phyloP scores from a whole-genome alignment of 257 asterid genomes.

The Jaltomata sinuosa region DNA sequence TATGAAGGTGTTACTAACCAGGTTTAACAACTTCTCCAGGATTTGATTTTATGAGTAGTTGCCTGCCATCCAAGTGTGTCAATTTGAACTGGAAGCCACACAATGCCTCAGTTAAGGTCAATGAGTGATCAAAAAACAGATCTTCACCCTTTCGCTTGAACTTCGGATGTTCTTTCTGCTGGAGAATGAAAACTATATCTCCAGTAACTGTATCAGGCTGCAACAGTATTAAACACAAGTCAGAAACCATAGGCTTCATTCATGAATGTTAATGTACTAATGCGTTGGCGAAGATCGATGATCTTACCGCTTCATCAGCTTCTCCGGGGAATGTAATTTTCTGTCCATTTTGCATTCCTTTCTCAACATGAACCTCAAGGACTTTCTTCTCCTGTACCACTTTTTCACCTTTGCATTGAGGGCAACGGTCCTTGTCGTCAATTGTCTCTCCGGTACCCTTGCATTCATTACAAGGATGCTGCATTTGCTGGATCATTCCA shows the following conservation, averaged over 20 bases:
- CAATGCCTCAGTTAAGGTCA: slow-evolving; percentile 50
- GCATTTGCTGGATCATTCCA: slow-evolving; percentile 77
- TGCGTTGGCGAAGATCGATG: not conserved
- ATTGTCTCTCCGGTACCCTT: slow-evolving; percentile 67
- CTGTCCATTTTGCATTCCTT: slow-evolving; percentile 72
- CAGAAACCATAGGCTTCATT: not conserved
- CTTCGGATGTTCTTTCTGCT: slow-evolving; percentile 62
- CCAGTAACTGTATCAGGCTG: slow-evolving; percentile 69
- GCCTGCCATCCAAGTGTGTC: slow-evolving; percentile 55
- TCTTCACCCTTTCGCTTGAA: slow-evolving; percentile 65
- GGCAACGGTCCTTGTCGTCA: slow-evolving; percentile 49
- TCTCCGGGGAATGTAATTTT: slow-evolving; percentile 69
- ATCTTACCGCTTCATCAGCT: slow-evolving; percentile 67
- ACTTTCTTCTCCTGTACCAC: slow-evolving; percentile 60
- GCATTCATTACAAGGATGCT: slow-evolving; percentile 61
- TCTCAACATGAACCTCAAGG: slow-evolving; percentile 57
- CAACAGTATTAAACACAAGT: not conserved
- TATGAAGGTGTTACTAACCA: slow-evolving; percentile 16
- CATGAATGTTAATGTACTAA: not conserved
- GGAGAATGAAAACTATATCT: slow-evolving; percentile 57
- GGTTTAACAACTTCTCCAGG: slow-evolving; percentile 71
- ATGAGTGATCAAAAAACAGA: slow-evolving; percentile 52
- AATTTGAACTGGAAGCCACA: slow-evolving; percentile 63
- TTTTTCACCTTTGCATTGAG: slow-evolving; percentile 67
- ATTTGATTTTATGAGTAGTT: slow-evolving; percentile 48